phyloP scores from a whole-genome alignment of 176 grass and related monocot genomes.

The Oryza glaberrima region DNA sequence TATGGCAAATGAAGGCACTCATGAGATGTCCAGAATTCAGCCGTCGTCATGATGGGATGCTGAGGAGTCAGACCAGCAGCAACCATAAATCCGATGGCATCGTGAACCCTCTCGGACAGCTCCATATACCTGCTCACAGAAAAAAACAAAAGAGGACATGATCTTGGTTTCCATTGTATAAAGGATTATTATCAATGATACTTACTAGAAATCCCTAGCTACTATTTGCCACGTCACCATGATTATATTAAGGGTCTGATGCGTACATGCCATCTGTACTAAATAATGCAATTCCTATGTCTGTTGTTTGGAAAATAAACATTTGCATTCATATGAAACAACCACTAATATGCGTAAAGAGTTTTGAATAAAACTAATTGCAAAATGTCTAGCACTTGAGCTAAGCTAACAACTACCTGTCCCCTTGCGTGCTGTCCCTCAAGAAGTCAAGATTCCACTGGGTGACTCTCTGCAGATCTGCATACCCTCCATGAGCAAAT shows the following conservation, averaged over 20 bases:
- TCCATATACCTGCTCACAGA: conserved; percentile 44
- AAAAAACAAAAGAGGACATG: not conserved
- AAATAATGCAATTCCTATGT: not conserved
- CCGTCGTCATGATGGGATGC: conserved; percentile 54
- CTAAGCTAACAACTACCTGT: conserved; percentile 30
- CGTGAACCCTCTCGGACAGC: conserved; percentile 48
- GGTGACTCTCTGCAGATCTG: conserved; percentile 49
- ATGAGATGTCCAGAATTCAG: conserved; percentile 74
- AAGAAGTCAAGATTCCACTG: conserved; percentile 61
- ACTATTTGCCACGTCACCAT: not conserved
- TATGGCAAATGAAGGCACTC: conserved; percentile 66
- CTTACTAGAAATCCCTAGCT: not conserved
- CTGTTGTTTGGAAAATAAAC: not conserved
- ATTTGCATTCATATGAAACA: not conserved
- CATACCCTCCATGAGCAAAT: conserved; percentile 52
- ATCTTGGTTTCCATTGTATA: not conserved
- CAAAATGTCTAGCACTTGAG: not conserved
- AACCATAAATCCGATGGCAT: conserved; percentile 50
- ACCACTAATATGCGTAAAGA: conserved; percentile 2
- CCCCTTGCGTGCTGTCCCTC: conserved; percentile 44
- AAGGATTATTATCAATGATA: not conserved
- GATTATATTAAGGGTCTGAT: not conserved
- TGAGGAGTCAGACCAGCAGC: conserved; percentile 55
- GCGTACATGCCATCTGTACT: not conserved
- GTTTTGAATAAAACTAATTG: conserved; percentile 22